Evolutionary conservation across 495 filamentous ascomycete species (phyloP).

Genomic region (Penicillium ucsense): DNA sequence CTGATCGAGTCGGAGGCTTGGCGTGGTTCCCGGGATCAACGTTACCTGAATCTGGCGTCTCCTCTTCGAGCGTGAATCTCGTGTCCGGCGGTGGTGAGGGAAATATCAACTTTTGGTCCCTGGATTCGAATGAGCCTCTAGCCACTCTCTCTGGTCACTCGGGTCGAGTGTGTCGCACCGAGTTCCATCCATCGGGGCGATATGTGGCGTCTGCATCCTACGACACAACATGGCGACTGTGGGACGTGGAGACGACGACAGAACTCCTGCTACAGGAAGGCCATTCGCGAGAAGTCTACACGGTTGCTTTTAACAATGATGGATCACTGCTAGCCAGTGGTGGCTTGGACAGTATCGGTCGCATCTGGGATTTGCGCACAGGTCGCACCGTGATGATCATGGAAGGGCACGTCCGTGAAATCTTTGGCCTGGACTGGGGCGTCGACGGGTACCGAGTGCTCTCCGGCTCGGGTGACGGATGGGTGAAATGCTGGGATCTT

Average conservation of each 20-base stretch:
- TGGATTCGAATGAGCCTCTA: conserved; percentile 72
- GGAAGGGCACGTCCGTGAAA: conserved; percentile 86
- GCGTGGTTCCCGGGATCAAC: conserved; percentile 86
- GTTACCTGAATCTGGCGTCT: conserved; percentile 55
- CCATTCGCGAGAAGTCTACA: conserved; percentile 84
- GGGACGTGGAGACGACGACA: conserved; percentile 79
- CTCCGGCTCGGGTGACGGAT: conserved; percentile 86
- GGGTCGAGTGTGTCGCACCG: conserved; percentile 79
- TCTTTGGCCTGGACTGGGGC: conserved; percentile 87
- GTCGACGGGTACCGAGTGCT: conserved; percentile 81
- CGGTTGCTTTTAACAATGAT: conserved; percentile 80
- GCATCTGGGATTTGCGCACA: conserved; percentile 94
- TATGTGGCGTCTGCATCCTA: conserved; percentile 91
- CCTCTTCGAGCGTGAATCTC: conserved; percentile 67
- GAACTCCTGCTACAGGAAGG: conserved; percentile 90
- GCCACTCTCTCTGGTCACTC: conserved; percentile 78
- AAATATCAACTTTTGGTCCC: conserved; percentile 81
- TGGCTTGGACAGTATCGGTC: conserved; percentile 85
- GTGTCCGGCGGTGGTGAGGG: conserved; percentile 90
- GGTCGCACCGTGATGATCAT: conserved; percentile 94
- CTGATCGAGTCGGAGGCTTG: conserved; percentile 77
- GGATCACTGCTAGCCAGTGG: conserved; percentile 84
- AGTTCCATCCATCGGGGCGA: conserved; percentile 86
- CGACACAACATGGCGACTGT: conserved; percentile 94
- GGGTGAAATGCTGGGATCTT: conserved; percentile 96